Conservation (phyloP, 495 filamentous ascomycete genomes). For the Aspergillus taichungensis region DNA sequence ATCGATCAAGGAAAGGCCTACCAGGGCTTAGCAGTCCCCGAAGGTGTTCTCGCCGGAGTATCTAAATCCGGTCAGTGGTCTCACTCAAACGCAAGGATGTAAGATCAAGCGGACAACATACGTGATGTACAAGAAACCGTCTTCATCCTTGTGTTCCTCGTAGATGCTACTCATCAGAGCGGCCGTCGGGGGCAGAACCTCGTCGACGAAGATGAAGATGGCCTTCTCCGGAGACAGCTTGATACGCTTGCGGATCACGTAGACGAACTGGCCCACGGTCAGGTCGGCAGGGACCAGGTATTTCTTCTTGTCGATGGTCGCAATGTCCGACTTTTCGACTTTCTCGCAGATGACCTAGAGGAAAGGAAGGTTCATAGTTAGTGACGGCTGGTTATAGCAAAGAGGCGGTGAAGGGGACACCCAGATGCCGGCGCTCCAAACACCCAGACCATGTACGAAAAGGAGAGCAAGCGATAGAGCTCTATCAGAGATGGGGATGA, state of each 20-base stretch:
- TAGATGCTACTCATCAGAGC: conserved; percentile 99
- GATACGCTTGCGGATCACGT: conserved; percentile 99
- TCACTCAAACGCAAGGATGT: neutral
- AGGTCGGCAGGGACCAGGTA: conserved; percentile 97
- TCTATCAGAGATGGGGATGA: neutral
- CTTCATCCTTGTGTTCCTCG: conserved; percentile 87
- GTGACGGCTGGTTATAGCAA: conserved; percentile 11
- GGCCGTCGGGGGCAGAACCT: conserved; percentile 92
- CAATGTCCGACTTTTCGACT: conserved; percentile 97
- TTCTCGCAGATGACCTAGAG: conserved; percentile 97
- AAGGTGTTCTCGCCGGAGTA: conserved; percentile 99
- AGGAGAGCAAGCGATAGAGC: neutral
- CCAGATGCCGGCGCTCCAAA: neutral
- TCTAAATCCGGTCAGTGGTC: conserved; percentile 42
- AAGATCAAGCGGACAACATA: conserved; percentile 20
- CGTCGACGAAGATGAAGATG: conserved; percentile 99
- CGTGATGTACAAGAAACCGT: conserved; percentile 52
- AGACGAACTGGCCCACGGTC: conserved; percentile 99
- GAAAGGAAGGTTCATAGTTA: conserved; percentile 12
- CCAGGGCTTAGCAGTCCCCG: conserved; percentile 44
- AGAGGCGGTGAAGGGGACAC: conserved; percentile 30
- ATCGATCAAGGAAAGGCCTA: conserved; percentile 8
- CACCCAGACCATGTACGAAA: neutral
- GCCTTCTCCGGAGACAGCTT: conserved; percentile 99
- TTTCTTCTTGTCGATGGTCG: conserved; percentile 99